Base-by-base conservation (phyloP, 306 rosid genomes). In the Dryas alaskensis region DNA sequence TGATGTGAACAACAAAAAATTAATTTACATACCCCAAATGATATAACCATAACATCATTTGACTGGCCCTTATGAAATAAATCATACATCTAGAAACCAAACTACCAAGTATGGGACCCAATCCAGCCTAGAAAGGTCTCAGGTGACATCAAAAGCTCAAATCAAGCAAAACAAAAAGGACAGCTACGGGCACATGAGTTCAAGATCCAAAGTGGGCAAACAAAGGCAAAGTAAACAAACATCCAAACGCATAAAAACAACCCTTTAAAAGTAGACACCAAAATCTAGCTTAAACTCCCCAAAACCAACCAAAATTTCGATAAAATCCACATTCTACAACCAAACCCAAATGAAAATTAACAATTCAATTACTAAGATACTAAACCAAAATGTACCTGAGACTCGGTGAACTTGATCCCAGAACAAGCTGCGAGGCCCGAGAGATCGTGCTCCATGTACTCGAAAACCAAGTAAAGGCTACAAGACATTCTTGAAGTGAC, bases 401-500 rank as follows among this genome's bases (percentile, higher is more conserved):
- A 77, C 78, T 92, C 96, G 27, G 93, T 88, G 88, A 94, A 94
- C 84, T 88, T 89, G 64, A 89, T 86, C 72, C 86, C 97, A 39
- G 90, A 87, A 7, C 88, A 77, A 48, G 99, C 92, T 0, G 92
- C 90, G 12, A 94, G 99, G 3, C 99, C 99, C 2, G 99, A 88
- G 60, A 94, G 99, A 87, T 94, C 99, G 69, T 94, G 99, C 80
- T 92, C 99, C 99, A 94, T 94, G 75, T 94, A 94, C 78, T 94
- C 95, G 48, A 94, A 94, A 17, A 94, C 92, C 79, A 94, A 84
- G 88, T 94, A 94, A 65, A 94, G 90, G 76, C 99, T 94, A 54
- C 96, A 92, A 40, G 99, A 92, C 97, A 94, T 94, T 89, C 99
- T 87, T 9, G 99, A 94, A 78, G 99, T 94, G 60, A 90, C 99